Conservation (phyloP, 2,329 filamentous ascomycete genomes). For the Fusarium phyllophilum region DNA sequence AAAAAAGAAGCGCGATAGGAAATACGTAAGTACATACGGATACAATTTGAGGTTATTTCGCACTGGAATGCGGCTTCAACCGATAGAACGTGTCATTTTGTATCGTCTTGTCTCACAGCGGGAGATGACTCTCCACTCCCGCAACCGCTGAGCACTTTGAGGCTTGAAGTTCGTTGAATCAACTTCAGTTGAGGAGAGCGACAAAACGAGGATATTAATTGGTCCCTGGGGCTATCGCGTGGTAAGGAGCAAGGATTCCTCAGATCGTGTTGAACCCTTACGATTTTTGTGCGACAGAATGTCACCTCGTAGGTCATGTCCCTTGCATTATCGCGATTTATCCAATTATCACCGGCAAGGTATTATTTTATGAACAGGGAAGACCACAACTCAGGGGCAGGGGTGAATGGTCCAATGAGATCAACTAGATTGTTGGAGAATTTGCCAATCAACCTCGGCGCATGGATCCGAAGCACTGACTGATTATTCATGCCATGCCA, state of each 20-base stretch:
- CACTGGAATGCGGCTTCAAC: conserved; percentile 14
- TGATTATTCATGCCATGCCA: not conserved
- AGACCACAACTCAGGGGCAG: conserved; percentile 1
- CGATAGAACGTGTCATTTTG: not conserved
- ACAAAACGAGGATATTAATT: not conserved
- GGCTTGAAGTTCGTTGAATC: conserved; percentile 15
- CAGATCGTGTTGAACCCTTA: not conserved
- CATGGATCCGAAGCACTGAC: conserved; percentile 11
- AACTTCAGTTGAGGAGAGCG: conserved; percentile 19
- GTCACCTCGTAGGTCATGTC: not conserved
- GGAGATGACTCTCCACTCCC: not conserved
- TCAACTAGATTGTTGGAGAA: not conserved
- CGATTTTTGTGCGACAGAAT: not conserved
- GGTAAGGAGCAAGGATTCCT: conserved; percentile 10
- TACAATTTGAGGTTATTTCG: conserved; percentile 2
- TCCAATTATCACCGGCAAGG: not conserved
- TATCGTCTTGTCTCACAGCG: conserved; percentile 23
- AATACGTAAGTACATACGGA: not conserved
- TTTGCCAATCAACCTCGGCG: not conserved
- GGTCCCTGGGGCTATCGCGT: not conserved
- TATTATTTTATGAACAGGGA: conserved; percentile 2
- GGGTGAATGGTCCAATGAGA: not conserved
- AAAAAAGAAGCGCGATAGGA: not conserved
- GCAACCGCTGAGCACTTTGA: not conserved
- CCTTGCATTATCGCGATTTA: conserved; percentile 5